Evolutionary conservation across 179 eudicot species (phyloP).

Genomic region (Carnegiea gigantea): DNA sequence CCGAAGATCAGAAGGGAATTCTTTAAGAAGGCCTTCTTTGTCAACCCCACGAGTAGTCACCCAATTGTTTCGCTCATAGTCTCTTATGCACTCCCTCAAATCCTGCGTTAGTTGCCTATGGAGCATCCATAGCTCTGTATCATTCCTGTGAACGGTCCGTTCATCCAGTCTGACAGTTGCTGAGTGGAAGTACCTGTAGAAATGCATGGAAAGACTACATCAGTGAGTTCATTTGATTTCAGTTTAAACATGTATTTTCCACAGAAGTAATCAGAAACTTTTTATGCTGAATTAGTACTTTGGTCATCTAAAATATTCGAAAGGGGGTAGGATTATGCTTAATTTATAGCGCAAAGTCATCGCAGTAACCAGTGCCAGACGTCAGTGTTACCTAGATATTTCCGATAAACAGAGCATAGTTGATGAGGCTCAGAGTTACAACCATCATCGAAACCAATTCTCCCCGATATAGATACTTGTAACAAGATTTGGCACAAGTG

Average conservation of each 20-base stretch:
- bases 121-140: constrained; percentile 32
- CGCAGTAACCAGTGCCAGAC: too few species aligned
- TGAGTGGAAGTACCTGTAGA: constrained; percentile 29
- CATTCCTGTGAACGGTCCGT: constrained; percentile 24
- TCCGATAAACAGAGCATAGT: constrained; percentile 66
- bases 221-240: background rate
- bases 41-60: constrained; percentile 34
- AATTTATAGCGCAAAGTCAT: too few species aligned
- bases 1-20: constrained; percentile 34
- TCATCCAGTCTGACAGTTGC: constrained; percentile 46
- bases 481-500: constrained; percentile 53
- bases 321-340: too few species aligned
- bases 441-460: constrained; percentile 50
- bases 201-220: background rate
- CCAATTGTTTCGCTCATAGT: constrained; percentile 35
- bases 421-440: constrained; percentile 55
- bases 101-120: constrained; percentile 29
- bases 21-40: constrained; percentile 25
- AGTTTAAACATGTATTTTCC: background rate
- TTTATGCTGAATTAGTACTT: too few species aligned
- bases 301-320: too few species aligned
- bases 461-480: constrained; percentile 65
- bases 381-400: constrained; percentile 59
- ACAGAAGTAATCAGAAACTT: too few species aligned
- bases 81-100: constrained; percentile 19